Conservation (phyloP, 164 flowering plant species). For the Saururus chinensis region DNA sequence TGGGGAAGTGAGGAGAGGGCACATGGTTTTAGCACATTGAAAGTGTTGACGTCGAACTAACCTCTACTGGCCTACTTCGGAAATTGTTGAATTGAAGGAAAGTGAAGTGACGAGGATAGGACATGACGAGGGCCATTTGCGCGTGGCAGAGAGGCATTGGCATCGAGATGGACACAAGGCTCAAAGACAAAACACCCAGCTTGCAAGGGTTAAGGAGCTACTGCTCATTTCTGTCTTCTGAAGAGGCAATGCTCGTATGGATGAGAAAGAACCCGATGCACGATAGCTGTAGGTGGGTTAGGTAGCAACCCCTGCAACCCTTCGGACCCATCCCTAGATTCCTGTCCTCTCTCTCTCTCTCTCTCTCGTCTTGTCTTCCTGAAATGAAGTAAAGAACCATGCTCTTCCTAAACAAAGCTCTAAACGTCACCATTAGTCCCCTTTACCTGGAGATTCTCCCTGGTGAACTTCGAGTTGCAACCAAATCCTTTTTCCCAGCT, state of each 20-base stretch:
- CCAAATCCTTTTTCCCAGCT: not conserved
- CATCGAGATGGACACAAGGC: conserved; percentile 12
- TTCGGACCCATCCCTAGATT: conserved; percentile 26
- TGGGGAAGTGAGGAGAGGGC: not conserved
- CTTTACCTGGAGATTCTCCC: too few species aligned
- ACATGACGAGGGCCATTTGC: conserved; percentile 9
- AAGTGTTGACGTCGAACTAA: not conserved
- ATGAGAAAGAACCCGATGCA: conserved; percentile 16
- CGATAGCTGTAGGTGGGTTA: conserved; percentile 29
- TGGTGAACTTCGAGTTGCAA: not conserved
- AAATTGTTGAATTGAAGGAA: conserved; percentile 5
- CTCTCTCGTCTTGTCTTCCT: not conserved
- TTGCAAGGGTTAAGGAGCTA: conserved; percentile 7
- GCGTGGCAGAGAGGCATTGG: conserved; percentile 10
- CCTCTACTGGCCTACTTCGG: not conserved
- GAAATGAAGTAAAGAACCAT: not conserved
- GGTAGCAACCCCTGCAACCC: conserved; percentile 26
- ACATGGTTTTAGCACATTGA: not conserved
- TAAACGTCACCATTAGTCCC: too few species aligned
- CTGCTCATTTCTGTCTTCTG: conserved; percentile 5
- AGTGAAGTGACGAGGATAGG: conserved; percentile 3
- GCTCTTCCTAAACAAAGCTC: not conserved
- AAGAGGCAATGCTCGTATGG: conserved; percentile 5
- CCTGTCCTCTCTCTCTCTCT: conserved; percentile 9
- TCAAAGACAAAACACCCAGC: conserved; percentile 15